These are phyloP conservation scores for Acanthamoeba lenticulata DNA, from an alignment of 208 protist genomes.

Conservation along the genomic window DNA sequence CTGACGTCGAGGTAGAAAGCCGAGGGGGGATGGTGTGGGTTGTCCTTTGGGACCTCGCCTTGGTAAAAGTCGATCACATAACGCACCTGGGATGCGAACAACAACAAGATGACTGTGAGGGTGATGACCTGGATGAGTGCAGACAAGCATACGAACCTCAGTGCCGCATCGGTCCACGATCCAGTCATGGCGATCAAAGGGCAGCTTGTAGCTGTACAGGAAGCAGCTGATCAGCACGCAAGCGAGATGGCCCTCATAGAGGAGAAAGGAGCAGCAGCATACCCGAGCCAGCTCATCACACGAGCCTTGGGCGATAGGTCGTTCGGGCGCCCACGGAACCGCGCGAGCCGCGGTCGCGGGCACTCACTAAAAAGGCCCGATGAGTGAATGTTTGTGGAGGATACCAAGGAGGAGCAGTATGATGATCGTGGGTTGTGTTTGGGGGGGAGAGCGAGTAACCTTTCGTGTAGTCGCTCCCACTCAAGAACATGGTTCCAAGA, in stretches of 20 bases:
- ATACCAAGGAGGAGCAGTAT: not conserved
- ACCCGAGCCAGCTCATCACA: constrained; percentile 76
- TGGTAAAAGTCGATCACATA: constrained; percentile 81
- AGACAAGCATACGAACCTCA: constrained; percentile 48
- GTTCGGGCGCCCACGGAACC: constrained; percentile 79
- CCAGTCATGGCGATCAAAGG: constrained; percentile 87
- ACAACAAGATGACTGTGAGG: too few species aligned
- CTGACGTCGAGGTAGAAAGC: constrained; percentile 50
- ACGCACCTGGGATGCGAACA: too few species aligned
- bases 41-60: constrained; percentile 63
- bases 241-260: too few species aligned
- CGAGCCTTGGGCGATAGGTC: constrained; percentile 82
- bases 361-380: constrained; percentile 62
- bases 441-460: constrained; percentile 59
- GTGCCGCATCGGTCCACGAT: constrained; percentile 83
- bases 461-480: constrained; percentile 76
- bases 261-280: not conserved
- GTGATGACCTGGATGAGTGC: too few species aligned
- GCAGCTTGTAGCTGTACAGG: constrained; percentile 15
- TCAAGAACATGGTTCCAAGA: constrained; percentile 80
- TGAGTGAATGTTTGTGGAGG: too few species aligned
- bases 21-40: not conserved
- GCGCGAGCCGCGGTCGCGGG: constrained; percentile 70
- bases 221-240: too few species aligned
- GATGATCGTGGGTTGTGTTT: too few species aligned